A percentile compares a stretch with the other conserved stretches of the same genome.
These are phyloP conservation scores for Hanseniaspora meyeri DNA, from an alignment of 805 yeast species.

Conservation along the genomic window DNA sequence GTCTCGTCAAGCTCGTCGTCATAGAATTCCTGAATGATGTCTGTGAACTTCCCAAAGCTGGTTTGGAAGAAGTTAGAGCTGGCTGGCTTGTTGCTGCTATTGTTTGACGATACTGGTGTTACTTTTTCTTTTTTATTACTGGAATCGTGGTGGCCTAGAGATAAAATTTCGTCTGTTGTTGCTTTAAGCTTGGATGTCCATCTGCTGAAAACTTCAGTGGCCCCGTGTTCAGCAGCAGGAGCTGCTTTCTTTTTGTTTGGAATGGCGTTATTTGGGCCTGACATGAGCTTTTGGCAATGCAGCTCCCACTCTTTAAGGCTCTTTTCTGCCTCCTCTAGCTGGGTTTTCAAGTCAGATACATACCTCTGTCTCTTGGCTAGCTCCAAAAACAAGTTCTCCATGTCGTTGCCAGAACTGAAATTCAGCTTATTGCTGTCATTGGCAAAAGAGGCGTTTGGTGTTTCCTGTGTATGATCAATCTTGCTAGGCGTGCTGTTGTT, in stretches of 20 bases:
- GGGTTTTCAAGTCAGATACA: conserved; percentile 8
- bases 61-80: conserved; percentile 5
- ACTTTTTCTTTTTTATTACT: background rate
- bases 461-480: background rate
- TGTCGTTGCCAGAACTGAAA: background rate
- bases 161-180: conserved; percentile 12
- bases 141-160: conserved; percentile 1
- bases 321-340: conserved; percentile 9
- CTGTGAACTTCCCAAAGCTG: conserved; percentile 8
- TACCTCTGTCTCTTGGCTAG: conserved; percentile 11
- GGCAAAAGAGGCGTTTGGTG: too few relatives aligned
- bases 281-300: conserved; percentile 1
- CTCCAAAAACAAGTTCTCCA: conserved; percentile 12
- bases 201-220: conserved; percentile 7
- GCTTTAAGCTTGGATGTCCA: conserved; percentile 13
- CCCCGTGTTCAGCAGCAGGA: background rate
- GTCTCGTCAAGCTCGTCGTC: conserved; percentile 28
- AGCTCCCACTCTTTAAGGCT: conserved; percentile 12
- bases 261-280: background rate
- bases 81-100: background rate
- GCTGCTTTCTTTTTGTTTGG: background rate
- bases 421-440: background rate
- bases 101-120: background rate
- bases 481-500: background rate
- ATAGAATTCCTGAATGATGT: conserved; percentile 29